Percentiles rank a stretch among this genome's conserved stretches.
These are phyloP conservation scores for Cordyceps farinosa DNA, from an alignment of 2,329 filamentous ascomycete genomes.

Conservation along the genomic window DNA sequence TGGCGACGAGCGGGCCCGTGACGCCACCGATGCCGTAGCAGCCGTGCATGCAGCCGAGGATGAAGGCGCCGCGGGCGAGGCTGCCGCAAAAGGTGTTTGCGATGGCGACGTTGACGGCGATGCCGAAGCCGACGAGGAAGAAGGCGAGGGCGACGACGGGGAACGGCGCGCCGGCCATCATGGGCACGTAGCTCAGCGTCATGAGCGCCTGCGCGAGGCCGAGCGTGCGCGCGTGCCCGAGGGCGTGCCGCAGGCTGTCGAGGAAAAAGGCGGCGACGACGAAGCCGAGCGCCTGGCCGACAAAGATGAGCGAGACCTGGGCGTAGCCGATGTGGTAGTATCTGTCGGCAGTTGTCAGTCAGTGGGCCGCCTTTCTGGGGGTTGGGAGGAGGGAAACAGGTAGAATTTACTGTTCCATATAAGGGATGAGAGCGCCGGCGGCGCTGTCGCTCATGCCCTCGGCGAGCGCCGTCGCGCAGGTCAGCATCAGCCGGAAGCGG, in stretches of 20 bases:
- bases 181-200: constrained; percentile 58
- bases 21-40: constrained; percentile 64
- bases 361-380: neutral
- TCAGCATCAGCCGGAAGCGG: constrained; percentile 62
- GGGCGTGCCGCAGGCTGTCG: constrained; percentile 57
- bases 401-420: constrained; percentile 59
- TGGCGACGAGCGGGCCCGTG: constrained; percentile 69
- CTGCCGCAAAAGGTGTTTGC: constrained; percentile 58
- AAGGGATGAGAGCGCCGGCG: constrained; percentile 75
- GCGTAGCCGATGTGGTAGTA: constrained; percentile 74
- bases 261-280: constrained; percentile 67
- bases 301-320: constrained; percentile 76
- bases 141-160: constrained; percentile 63
- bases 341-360: constrained; percentile 28
- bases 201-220: constrained; percentile 65
- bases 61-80: constrained; percentile 49
- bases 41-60: constrained; percentile 63
- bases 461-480: constrained; percentile 62
- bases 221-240: constrained; percentile 64
- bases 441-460: constrained; percentile 73
- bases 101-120: constrained; percentile 54
- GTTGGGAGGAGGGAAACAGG: neutral
- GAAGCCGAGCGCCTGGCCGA: constrained; percentile 74
- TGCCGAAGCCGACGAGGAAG: constrained; percentile 61
- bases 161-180: constrained; percentile 68